Conservation (phyloP, 2,329 filamentous ascomycete genomes). For the Trichoderma sp. region DNA sequence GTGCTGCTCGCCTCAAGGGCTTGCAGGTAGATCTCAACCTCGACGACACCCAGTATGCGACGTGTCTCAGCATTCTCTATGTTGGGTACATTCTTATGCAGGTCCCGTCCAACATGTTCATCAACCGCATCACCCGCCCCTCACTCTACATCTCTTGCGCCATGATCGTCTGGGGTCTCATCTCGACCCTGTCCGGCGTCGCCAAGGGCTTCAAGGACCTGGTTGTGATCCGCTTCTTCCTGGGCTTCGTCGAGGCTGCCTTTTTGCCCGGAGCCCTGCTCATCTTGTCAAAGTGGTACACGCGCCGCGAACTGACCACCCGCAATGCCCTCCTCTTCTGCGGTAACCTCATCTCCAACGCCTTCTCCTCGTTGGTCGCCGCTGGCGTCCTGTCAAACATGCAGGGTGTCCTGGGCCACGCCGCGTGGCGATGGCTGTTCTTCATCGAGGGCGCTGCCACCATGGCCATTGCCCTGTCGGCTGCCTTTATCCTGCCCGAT, state of each 20-base stretch:
- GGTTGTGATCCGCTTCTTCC: slow-evolving; percentile 59
- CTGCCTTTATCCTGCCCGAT: slow-evolving; percentile 56
- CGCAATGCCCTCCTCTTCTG: slow-evolving; percentile 62
- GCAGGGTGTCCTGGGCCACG: slow-evolving; percentile 56
- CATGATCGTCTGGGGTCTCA: slow-evolving; percentile 63
- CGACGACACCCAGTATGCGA: slow-evolving; percentile 62
- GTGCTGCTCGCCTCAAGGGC: slow-evolving; percentile 65
- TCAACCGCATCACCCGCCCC: slow-evolving; percentile 56
- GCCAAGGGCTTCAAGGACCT: slow-evolving; percentile 57
- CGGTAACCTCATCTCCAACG: slow-evolving; percentile 61
- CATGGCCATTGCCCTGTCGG: slow-evolving; percentile 51
- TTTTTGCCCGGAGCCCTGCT: slow-evolving; percentile 66
- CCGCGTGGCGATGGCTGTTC: slow-evolving; percentile 65
- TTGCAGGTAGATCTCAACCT: slow-evolving; percentile 63
- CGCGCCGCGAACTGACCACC: slow-evolving; percentile 57
- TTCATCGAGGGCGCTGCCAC: slow-evolving; percentile 60
- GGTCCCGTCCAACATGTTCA: slow-evolving; percentile 60
- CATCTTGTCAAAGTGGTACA: slow-evolving; percentile 69
- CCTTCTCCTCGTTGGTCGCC: slow-evolving; percentile 61
- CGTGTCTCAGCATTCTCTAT: slow-evolving; percentile 65
- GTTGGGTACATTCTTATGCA: slow-evolving; percentile 69
- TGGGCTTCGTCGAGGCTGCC: slow-evolving; percentile 65
- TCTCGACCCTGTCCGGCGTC: slow-evolving; percentile 59
- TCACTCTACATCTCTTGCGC: slow-evolving; percentile 54
- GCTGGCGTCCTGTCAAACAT: slow-evolving; percentile 62